phyloP scores from a whole-genome alignment of 257 asterid genomes.

The Petrea volubilis region DNA sequence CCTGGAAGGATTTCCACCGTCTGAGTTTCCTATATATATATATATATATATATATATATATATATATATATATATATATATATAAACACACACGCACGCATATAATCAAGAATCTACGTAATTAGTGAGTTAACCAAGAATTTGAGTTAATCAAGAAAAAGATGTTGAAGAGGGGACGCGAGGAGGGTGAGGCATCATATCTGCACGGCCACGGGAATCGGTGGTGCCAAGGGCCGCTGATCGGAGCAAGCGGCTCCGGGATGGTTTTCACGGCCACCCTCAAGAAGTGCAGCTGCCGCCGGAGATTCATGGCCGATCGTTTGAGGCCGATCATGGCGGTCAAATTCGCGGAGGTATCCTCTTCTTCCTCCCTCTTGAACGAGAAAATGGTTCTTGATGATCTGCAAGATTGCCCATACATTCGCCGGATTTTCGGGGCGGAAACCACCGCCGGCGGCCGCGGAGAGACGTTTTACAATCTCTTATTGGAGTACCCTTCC shows the following conservation, averaged over 20 bases:
- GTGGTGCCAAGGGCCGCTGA: neutral
- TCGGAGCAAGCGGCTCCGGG: neutral
- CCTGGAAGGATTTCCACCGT: too few species aligned
- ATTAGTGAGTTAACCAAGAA: too few species aligned
- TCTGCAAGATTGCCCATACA: neutral
- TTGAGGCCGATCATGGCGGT: neutral
- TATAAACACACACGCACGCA: too few species aligned
- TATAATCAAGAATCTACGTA: too few species aligned
- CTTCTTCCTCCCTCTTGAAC: neutral
- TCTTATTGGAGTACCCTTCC: neutral
- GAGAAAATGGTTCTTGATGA: constrained; percentile 3
- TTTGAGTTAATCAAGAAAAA: too few species aligned
- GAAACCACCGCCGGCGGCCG: neutral
- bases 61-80: too few species aligned
- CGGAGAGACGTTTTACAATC: neutral
- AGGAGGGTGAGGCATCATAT: neutral
- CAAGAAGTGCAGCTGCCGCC: neutral
- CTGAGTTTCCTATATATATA: too few species aligned
- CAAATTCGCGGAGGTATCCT: neutral
- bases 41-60: too few species aligned
- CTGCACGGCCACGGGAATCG: neutral
- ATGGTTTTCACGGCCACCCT: neutral
- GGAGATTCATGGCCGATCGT: neutral
- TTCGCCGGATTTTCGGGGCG: neutral
- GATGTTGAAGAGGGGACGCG: neutral